These are phyloP conservation scores for Smithsoniella earleae DNA, from an alignment of 163 green algal genomes.

Conservation along the genomic window DNA sequence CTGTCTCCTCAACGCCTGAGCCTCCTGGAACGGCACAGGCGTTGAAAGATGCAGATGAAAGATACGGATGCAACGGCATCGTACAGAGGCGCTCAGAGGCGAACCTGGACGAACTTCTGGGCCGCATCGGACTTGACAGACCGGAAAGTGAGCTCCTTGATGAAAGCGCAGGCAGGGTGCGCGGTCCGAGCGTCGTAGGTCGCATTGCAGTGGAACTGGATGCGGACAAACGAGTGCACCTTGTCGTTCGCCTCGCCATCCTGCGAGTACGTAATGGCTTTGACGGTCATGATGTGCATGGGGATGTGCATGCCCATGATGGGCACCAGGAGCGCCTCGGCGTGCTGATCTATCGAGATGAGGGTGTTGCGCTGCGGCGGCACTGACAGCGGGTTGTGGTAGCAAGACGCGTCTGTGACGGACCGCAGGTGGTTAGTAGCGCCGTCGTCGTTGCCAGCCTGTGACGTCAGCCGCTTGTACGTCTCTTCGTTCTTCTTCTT, in stretches of 20 bases:
- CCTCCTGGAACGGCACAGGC: constrained; percentile 68
- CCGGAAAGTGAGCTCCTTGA: constrained; percentile 94
- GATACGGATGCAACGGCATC: too few relatives aligned
- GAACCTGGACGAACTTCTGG: constrained; percentile 29
- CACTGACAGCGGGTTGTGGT: constrained; percentile 10
- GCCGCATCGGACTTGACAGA: constrained; percentile 32
- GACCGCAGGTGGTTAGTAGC: not conserved
- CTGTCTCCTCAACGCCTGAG: constrained; percentile 75
- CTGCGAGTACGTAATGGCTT: constrained; percentile 68
- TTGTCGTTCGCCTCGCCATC: constrained; percentile 47
- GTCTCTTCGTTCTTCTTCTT: constrained; percentile 79
- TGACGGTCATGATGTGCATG: constrained; percentile 95
- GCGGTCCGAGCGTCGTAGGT: constrained; percentile 62
- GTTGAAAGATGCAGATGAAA: too few relatives aligned
- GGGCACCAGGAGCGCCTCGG: constrained; percentile 83
- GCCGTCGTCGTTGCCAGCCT: constrained; percentile 29
- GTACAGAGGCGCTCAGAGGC: too few relatives aligned
- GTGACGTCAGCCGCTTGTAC: constrained; percentile 56
- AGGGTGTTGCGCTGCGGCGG: not conserved
- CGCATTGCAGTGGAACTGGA: constrained; percentile 80
- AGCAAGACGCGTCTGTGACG: not conserved
- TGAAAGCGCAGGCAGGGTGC: constrained; percentile 62
- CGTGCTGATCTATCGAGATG: constrained; percentile 60
- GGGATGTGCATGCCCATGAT: constrained; percentile 94
- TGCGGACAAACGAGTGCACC: constrained; percentile 66